A percentile compares a stretch with the other conserved stretches of the same genome.
phyloP scores from a whole-genome alignment of 805 yeast species.

The Zygotorulaspora florentina region DNA sequence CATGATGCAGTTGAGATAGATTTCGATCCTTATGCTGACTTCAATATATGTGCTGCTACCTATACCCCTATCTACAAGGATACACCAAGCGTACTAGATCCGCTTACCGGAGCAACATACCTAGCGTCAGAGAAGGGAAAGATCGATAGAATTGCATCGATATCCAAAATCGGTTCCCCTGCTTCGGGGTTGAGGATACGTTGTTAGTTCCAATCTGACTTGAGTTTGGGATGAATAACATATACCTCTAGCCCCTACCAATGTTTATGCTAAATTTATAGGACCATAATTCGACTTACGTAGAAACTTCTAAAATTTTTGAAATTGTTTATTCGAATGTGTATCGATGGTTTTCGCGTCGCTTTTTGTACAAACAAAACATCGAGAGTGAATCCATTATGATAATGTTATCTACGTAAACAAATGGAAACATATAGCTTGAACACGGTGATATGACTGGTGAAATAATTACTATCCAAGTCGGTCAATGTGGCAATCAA shows the following conservation, averaged over 20 bases:
- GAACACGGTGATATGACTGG: constrained; percentile 41
- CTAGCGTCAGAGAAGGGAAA: constrained; percentile 73
- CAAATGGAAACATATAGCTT: no score
- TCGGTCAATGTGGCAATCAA: constrained; percentile 93
- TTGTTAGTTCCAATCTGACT: constrained; percentile 7
- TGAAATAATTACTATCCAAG: constrained; percentile 66
- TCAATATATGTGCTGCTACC: constrained; percentile 83
- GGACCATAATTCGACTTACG: no score
- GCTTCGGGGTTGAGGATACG: constrained; percentile 78
- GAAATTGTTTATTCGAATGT: neutral
- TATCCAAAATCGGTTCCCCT: constrained; percentile 83
- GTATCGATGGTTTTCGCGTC: neutral
- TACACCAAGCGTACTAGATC: constrained; percentile 62
- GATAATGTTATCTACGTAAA: no score
- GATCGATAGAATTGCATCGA: constrained; percentile 66
- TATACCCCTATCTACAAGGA: constrained; percentile 86
- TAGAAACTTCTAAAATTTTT: no score
- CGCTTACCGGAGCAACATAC: constrained; percentile 86
- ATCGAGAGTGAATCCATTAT: no score
- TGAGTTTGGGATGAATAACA: neutral
- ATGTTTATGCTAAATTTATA: no score
- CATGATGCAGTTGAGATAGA: constrained; percentile 86
- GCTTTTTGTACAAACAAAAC: neutral
- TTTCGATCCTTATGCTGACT: constrained; percentile 88
- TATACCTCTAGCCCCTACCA: neutral